phyloP scores from a whole-genome alignment of 2,329 filamentous ascomycete species.

The Pseudogymnoascus sp. region DNA sequence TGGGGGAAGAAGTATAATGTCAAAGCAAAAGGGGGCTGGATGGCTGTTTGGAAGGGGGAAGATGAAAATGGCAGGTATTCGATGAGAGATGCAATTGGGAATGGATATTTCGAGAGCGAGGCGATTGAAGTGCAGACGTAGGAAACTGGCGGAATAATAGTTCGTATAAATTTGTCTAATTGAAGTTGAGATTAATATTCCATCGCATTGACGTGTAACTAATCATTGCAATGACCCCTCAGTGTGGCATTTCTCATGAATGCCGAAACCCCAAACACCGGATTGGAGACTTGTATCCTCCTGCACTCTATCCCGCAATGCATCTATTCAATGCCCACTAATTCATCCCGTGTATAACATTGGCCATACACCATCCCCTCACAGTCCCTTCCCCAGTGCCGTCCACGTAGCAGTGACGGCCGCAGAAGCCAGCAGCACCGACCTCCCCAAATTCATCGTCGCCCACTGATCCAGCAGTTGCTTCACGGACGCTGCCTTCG shows the following conservation, averaged over 20 bases:
- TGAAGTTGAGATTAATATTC: background rate
- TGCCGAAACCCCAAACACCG: background rate
- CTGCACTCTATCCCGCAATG: background rate
- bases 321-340: background rate
- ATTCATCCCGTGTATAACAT: background rate
- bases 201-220: background rate
- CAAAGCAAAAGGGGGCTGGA: conserved; percentile 30
- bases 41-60: conserved; percentile 28
- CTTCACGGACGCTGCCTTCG: conserved; percentile 39
- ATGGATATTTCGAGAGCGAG: conserved; percentile 15
- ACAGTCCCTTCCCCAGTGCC: conserved; percentile 16
- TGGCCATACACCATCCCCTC: background rate
- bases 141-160: background rate
- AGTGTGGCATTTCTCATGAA: background rate
- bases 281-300: background rate
- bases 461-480: conserved; percentile 49
- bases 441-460: conserved; percentile 41
- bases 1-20: conserved; percentile 29
- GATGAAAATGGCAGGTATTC: conserved; percentile 8
- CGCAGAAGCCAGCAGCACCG: conserved; percentile 25
- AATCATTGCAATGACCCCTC: too few relatives aligned
- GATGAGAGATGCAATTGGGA: conserved; percentile 3
- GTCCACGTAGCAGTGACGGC: conserved; percentile 27
- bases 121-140: conserved; percentile 8
- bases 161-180: background rate